phyloP scores from a whole-genome alignment of 352 stramenopile genomes.

The Pythium utonaiense region DNA sequence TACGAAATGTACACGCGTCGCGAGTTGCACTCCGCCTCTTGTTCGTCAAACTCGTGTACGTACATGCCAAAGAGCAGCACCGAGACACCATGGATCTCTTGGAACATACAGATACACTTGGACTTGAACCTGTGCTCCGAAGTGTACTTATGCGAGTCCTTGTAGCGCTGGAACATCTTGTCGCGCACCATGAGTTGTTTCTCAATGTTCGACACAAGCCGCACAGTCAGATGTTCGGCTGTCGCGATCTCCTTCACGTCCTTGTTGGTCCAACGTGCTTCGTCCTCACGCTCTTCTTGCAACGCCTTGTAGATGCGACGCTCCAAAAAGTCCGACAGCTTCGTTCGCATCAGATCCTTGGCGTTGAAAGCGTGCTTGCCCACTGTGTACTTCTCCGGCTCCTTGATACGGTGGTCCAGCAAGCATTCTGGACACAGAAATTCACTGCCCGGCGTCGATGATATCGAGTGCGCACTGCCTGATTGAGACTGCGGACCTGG shows the following conservation, averaged over 20 bases:
- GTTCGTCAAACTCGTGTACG: constrained; percentile 99
- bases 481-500: neutral
- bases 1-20: constrained; percentile 98
- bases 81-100: constrained; percentile 99
- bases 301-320: constrained; percentile 88
- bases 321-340: constrained; percentile 94
- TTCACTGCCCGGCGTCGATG: constrained; percentile 70
- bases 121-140: constrained; percentile 92
- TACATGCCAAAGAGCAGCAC: constrained; percentile 99
- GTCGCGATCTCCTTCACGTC: constrained; percentile 88
- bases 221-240: constrained; percentile 91
- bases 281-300: constrained; percentile 83
- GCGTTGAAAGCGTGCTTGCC: constrained; percentile 91
- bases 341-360: constrained; percentile 93
- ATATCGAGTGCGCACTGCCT: constrained; percentile 55
- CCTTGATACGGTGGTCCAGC: constrained; percentile 79
- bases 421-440: constrained; percentile 95
- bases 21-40: constrained; percentile 94
- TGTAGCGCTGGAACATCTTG: constrained; percentile 94
- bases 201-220: constrained; percentile 95
- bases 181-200: constrained; percentile 94
- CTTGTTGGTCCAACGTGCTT: constrained; percentile 77
- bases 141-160: constrained; percentile 87
- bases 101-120: constrained; percentile 99
- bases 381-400: constrained; percentile 81